Base-by-base conservation (phyloP, 495 filamentous ascomycete genomes). In the Aspergillus biplanus region DNA sequence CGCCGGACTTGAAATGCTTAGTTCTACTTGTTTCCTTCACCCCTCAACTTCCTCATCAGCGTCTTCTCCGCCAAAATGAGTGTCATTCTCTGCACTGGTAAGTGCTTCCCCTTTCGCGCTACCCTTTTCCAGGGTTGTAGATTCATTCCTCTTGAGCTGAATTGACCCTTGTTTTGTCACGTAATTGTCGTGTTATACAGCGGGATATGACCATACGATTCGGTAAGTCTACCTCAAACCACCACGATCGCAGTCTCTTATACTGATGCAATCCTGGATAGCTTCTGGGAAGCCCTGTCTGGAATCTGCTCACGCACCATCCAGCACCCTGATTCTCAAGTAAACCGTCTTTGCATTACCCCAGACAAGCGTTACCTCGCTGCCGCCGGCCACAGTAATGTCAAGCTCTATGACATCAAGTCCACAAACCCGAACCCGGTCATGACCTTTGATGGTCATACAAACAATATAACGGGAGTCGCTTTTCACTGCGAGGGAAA, bases 121-220 rank as follows among this genome's bases (percentile, higher is more conserved):
- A 9, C 13, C 33, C 37, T 35, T 57, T 27, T 27, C 21, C 21
- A n/a, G 39, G 35, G 18, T 3, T 4, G 15, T 11, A 12, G 16
- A 0, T 27, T 48, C 15, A 12, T 21, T 5, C 16, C 13, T 33
- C 18, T 37, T 9, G 47, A 33, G 33, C 56, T 44, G 52, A 54
- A 55, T 61, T 66, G 56, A 66, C 56, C 21, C 27, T 34, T 33
- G 56, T 15, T 44, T 47, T 53, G 18, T 34, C 5, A 56, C 48
- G 16, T 32, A 47, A 46, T 49, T 21, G 21, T 52, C 33, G 52
- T 35, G 53, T 55, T 52, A 58, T 57, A 73, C 77, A 92, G 95
- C 95, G 76, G 96, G 95, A 67, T 98, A 99, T 79, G 95, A 99
- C 82, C 95, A 99, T 80, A 98, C 95, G 44, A 99, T 99, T 69